Conservation (phyloP, 2,329 filamentous ascomycete genomes). For the Clarireedia hainanense region DNA sequence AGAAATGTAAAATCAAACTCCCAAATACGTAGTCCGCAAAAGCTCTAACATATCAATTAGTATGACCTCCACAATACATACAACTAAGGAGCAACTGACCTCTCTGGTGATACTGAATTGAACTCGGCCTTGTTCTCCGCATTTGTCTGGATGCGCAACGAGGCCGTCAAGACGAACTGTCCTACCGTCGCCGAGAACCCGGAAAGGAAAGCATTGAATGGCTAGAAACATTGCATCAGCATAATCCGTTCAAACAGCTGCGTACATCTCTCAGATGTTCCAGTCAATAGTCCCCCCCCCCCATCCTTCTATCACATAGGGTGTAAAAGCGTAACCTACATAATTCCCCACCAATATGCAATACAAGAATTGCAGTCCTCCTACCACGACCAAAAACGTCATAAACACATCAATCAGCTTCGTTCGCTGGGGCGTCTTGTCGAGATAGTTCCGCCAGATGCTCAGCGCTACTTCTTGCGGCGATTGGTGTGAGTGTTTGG, state of each 20-base stretch:
- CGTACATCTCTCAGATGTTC: background rate
- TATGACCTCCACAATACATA: background rate
- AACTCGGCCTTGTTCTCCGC: conserved; percentile 74
- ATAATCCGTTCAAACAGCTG: background rate
- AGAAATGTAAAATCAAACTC: conserved; percentile 93
- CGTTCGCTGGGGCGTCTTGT: conserved; percentile 78
- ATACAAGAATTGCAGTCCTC: conserved; percentile 88
- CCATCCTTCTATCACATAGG: conserved; percentile 5
- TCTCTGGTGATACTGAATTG: conserved; percentile 67
- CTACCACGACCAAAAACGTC: conserved; percentile 76
- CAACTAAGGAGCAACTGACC: conserved; percentile 40
- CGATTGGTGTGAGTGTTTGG: conserved; percentile 21
- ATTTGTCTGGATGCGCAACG: conserved; percentile 86
- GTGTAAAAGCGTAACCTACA: conserved; percentile 48
- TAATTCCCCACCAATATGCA: conserved; percentile 90
- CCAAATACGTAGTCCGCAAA: conserved; percentile 96
- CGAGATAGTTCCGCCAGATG: conserved; percentile 70
- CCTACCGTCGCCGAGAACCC: conserved; percentile 93
- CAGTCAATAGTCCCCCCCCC: background rate
- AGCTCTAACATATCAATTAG: conserved; percentile 48
- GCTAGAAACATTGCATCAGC: conserved; percentile 43
- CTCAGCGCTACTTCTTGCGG: conserved; percentile 52
- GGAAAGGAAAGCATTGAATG: conserved; percentile 96
- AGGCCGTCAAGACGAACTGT: conserved; percentile 88
- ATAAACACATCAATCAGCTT: conserved; percentile 91